These are phyloP conservation scores for Farysia itapuensis DNA, from an alignment of 1,284 basidiomycete genomes.

Conservation along the genomic window DNA sequence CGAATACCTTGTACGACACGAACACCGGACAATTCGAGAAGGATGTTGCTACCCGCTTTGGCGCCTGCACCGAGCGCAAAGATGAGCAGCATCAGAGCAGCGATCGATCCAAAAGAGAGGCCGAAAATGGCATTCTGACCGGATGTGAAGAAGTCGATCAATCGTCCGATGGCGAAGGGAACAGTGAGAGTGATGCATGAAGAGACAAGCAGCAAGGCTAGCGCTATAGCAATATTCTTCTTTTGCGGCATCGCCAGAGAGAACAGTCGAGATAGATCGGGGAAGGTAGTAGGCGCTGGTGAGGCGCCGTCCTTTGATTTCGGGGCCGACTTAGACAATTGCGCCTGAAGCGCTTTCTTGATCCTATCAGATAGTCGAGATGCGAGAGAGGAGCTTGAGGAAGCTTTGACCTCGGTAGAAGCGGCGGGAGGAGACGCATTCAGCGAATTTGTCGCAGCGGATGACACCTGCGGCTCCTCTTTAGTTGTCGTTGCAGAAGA, in stretches of 20 bases:
- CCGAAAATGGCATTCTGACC: slow-evolving; percentile 49
- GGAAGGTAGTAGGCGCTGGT: slow-evolving; percentile 40
- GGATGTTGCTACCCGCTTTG: slow-evolving; percentile 85
- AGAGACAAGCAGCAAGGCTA: slow-evolving; percentile 58
- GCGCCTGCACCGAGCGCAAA: slow-evolving; percentile 85
- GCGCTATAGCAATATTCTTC: slow-evolving; percentile 43
- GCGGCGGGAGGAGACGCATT: too few relatives aligned
- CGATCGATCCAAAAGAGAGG: slow-evolving; percentile 77
- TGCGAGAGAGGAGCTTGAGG: slow-evolving; percentile 2
- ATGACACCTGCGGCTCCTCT: background rate
- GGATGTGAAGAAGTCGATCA: slow-evolving; percentile 58
- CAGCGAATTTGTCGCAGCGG: background rate
- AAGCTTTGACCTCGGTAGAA: background rate
- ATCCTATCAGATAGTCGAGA: slow-evolving; percentile 11
- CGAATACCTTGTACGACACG: slow-evolving; percentile 87
- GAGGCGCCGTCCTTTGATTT: slow-evolving; percentile 28
- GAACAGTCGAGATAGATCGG: slow-evolving; percentile 49
- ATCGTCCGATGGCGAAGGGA: slow-evolving; percentile 56
- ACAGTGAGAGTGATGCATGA: slow-evolving; percentile 71
- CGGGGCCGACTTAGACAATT: slow-evolving; percentile 27
- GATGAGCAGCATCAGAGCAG: slow-evolving; percentile 72
- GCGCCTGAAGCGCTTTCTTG: slow-evolving; percentile 13
- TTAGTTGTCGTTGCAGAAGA: background rate
- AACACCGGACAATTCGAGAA: slow-evolving; percentile 80
- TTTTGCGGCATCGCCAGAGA: slow-evolving; percentile 54